A percentile compares a stretch with the other conserved stretches of the same genome.
Conservation (phyloP, 371 early-diverging fungal species). For the Apophysomyces ossiformis region DNA sequence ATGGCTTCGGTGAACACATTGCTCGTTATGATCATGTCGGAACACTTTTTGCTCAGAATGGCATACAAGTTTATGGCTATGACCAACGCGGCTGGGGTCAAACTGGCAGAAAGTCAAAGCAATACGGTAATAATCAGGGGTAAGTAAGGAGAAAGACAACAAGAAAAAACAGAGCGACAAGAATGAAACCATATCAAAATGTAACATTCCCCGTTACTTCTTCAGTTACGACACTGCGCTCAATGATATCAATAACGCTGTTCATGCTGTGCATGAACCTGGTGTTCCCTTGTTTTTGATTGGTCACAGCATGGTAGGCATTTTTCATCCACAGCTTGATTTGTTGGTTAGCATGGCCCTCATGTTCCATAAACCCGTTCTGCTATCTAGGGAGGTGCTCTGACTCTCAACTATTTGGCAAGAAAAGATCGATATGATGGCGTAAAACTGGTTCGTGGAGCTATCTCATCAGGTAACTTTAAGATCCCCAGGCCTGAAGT, state of each 20-base stretch:
- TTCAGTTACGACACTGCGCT: constrained; percentile 42
- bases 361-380: background rate
- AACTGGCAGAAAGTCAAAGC: constrained; percentile 56
- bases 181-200: background rate
- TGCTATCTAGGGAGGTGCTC: constrained; percentile 57
- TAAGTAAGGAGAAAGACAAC: constrained; percentile 55
- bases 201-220: background rate
- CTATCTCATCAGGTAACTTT: constrained; percentile 44
- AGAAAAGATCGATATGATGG: constrained; percentile 42
- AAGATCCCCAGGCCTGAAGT: constrained; percentile 21
- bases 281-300: constrained; percentile 61
- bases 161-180: background rate
- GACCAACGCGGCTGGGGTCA: constrained; percentile 75
- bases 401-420: constrained; percentile 58
- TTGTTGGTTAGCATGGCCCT: background rate
- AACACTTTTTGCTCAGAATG: constrained; percentile 53
- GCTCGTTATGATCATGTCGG: constrained; percentile 64
- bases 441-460: constrained; percentile 41
- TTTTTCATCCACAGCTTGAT: background rate
- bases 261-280: constrained; percentile 42
- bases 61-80: constrained; percentile 60
- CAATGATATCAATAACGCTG: constrained; percentile 60
- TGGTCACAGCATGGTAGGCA: constrained; percentile 68
- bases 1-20: constrained; percentile 73
- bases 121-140: constrained; percentile 60